Evolutionary conservation across 1,284 basidiomycete species (phyloP).

Genomic region (Marasmius sp.): DNA sequence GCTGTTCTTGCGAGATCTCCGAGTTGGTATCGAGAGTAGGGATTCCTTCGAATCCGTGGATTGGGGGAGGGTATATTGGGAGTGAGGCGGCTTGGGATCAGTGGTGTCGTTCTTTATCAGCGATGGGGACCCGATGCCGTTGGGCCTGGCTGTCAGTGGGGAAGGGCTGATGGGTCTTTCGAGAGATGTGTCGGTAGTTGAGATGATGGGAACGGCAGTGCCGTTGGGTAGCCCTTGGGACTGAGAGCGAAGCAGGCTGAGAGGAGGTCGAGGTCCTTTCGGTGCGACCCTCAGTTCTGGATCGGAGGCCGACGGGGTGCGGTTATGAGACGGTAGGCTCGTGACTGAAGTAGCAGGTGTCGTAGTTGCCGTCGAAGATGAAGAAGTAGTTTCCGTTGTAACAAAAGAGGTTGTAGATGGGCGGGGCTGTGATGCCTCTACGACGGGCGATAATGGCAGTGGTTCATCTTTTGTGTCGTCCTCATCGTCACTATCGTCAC

Average conservation of each 20-base stretch:
- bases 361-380: not conserved
- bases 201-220: not conserved
- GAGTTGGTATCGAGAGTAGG: constrained; percentile 16
- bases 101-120: not conserved
- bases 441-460: not conserved
- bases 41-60: constrained; percentile 7
- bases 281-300: not conserved
- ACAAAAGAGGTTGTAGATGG: not conserved
- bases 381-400: too few relatives aligned
- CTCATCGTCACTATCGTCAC: constrained; percentile 12
- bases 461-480: not conserved
- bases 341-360: not conserved
- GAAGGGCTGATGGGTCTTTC: not conserved
- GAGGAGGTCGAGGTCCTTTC: not conserved
- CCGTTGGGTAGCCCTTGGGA: not conserved
- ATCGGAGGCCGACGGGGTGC: not conserved
- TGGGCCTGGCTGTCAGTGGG: not conserved
- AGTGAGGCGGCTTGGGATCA: not conserved
- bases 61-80: not conserved
- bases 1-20: not conserved
- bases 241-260: not conserved
- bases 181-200: not conserved
- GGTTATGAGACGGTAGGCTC: not conserved
- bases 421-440: not conserved
- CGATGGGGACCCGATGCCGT: not conserved